Base-by-base conservation (phyloP, 257 asterid genomes). In the Solanum chilense region DNA sequence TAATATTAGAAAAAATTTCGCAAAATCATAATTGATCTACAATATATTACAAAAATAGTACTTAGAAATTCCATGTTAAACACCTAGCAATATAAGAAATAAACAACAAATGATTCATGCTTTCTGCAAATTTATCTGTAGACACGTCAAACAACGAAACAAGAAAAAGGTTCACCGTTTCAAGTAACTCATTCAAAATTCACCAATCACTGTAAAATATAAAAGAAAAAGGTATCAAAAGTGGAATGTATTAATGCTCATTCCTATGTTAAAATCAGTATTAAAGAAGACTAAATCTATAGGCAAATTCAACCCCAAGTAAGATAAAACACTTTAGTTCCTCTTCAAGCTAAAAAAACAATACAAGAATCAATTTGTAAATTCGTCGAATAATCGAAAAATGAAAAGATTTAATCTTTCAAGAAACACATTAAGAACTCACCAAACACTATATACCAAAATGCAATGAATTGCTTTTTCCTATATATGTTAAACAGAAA, bases 401-500 rank as follows among this genome's bases (percentile, higher is more conserved):
- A 33, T 4, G 35, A 33, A 33, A 33, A 33, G 35, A 33, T 33
- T 2, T 5, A 33, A 33, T 33, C 35, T 33, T 33, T 33, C 35
- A 33, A 33, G 35, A 33, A 33, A 33, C 35, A 3, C 35, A 33
- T 33, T 33, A 3, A 33, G 35, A 33, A 33, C 4, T 33, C 35
- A 33, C 35, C 35, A 33, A 3, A 3, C 35, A 33, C 35, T 33
- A 33, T 33, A 33, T 3, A 3, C 35, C 35, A 3, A 33, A 33
- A 33, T 33, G 35, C 35, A 33, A 33, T 33, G 4, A 33, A 33
- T 33, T 33, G 35, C 35, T 33, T 33, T 4, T 33, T 33, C 35
- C 35, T 29, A 29, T 29, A 29, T 33, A 33, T 33, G 35, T 33
- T 33, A 33, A 33, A 2, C 3, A 33, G 97, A 93, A 90, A 94